Evolutionary conservation across 345 rosid species (phyloP).

Genomic region (Populus deltoides): DNA sequence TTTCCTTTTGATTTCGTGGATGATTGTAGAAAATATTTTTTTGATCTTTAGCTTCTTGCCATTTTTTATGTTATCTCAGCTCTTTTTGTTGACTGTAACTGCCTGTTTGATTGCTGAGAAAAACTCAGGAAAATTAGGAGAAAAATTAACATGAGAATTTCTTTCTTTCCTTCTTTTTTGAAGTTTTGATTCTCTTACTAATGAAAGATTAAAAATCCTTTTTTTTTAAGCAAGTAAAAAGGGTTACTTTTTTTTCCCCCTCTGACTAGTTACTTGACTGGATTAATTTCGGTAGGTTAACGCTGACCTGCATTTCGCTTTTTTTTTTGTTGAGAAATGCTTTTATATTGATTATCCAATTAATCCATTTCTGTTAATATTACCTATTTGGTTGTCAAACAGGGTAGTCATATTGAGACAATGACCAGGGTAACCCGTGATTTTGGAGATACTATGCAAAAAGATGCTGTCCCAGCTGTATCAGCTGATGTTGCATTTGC

Average conservation of each 20-base stretch:
- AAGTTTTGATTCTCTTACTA: neutral
- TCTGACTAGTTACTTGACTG: neutral
- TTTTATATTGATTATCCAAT: conserved; percentile 10
- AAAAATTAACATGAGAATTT: neutral
- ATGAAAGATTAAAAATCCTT: neutral
- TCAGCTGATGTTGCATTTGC: conserved; percentile 84
- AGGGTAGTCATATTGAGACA: conserved; percentile 12
- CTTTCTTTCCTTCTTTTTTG: neutral
- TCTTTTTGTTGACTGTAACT: neutral
- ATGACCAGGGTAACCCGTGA: conserved; percentile 81
- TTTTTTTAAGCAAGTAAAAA: neutral
- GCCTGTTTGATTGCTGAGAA: conserved; percentile 10
- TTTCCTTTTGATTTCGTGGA: neutral
- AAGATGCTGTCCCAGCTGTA: conserved; percentile 63
- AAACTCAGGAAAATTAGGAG: neutral
- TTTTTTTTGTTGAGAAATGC: conserved; percentile 15
- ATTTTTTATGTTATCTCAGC: neutral
- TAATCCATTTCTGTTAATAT: conserved; percentile 3
- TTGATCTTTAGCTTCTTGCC: neutral
- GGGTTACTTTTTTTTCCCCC: neutral
- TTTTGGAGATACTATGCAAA: conserved; percentile 60
- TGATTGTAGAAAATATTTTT: neutral
- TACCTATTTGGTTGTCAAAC: conserved; percentile 12
- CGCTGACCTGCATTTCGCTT: conserved; percentile 20
- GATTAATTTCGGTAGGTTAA: conserved; percentile 13